phyloP scores from a whole-genome alignment of 2,329 filamentous ascomycete genomes.

The Arthroderma sp. region DNA sequence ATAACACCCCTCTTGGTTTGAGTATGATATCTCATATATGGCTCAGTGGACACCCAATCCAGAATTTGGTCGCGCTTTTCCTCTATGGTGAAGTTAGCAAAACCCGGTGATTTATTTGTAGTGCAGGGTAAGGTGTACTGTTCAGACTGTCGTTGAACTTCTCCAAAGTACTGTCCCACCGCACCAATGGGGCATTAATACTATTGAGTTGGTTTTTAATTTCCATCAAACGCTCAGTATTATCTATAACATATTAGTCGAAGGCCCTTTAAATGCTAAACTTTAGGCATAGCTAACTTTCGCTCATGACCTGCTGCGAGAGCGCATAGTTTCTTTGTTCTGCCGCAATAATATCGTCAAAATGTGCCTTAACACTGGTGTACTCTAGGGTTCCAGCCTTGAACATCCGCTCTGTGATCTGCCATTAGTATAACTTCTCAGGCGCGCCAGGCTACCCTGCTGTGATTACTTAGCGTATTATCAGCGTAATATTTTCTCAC shows the following conservation, averaged over 20 bases:
- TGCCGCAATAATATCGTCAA: neutral
- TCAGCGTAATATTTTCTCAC: neutral
- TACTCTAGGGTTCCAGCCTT: neutral
- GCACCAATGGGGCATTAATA: neutral
- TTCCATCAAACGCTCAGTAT: neutral
- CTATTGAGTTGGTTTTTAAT: neutral
- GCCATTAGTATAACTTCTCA: neutral
- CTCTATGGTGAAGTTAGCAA: neutral
- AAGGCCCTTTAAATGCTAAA: neutral
- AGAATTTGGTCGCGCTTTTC: slow-evolving; percentile 1
- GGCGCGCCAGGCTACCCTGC: too few relatives aligned
- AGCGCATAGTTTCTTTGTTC: neutral
- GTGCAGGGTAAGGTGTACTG: neutral
- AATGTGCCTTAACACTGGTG: neutral
- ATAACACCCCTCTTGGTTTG: slow-evolving; percentile 4
- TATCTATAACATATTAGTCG: neutral
- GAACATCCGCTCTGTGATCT: neutral
- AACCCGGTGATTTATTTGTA: neutral
- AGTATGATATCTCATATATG: slow-evolving; percentile 10
- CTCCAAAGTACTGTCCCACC: neutral
- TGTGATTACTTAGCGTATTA: neutral
- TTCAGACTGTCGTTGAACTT: neutral
- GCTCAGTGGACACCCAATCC: slow-evolving; percentile 11
- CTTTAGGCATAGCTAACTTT: neutral
- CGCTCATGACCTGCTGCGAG: neutral